Conservation (phyloP, 2,329 filamentous ascomycete genomes). For the Penicillium sp. region DNA sequence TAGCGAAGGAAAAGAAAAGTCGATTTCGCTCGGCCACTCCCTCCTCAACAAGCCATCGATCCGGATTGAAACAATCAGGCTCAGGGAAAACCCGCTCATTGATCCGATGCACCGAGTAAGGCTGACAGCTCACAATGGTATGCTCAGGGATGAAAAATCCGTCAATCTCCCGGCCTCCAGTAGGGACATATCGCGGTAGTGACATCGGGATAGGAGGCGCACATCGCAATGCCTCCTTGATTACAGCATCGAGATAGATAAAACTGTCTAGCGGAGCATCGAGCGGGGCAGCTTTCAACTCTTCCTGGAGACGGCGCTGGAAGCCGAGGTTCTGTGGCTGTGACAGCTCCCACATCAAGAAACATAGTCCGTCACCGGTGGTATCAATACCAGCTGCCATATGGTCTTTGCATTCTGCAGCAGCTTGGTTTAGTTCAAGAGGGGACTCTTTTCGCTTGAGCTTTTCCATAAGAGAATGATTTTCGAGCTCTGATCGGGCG, state of each 20-base stretch:
- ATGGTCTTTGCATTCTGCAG: conserved; percentile 70
- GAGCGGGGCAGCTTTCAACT: conserved; percentile 49
- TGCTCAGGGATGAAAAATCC: conserved; percentile 35
- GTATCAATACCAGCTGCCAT: conserved; percentile 73
- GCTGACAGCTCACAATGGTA: conserved; percentile 42
- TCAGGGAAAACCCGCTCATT: conserved; percentile 33
- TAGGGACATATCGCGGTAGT: conserved; percentile 48
- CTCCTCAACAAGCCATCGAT: conserved; percentile 39
- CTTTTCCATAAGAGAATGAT: conserved; percentile 61
- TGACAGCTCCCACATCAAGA: conserved; percentile 71
- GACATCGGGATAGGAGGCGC: conserved; percentile 55
- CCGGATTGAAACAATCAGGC: conserved; percentile 32
- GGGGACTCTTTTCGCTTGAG: conserved; percentile 55
- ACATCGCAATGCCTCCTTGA: conserved; percentile 63
- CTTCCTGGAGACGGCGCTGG: conserved; percentile 56
- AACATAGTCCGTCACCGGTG: conserved; percentile 68
- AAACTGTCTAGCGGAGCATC: conserved; percentile 42
- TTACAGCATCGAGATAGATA: conserved; percentile 62
- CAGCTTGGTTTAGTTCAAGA: conserved; percentile 57
- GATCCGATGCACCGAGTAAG: conserved; percentile 39
- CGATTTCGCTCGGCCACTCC: conserved; percentile 47
- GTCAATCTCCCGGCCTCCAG: conserved; percentile 44
- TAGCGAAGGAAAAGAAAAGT: conserved; percentile 66
- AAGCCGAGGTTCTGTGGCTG: conserved; percentile 55
- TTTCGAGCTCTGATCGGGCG: conserved; percentile 48